Base-by-base conservation (phyloP, 1,284 basidiomycete species). In the Vanrija humicola region DNA sequence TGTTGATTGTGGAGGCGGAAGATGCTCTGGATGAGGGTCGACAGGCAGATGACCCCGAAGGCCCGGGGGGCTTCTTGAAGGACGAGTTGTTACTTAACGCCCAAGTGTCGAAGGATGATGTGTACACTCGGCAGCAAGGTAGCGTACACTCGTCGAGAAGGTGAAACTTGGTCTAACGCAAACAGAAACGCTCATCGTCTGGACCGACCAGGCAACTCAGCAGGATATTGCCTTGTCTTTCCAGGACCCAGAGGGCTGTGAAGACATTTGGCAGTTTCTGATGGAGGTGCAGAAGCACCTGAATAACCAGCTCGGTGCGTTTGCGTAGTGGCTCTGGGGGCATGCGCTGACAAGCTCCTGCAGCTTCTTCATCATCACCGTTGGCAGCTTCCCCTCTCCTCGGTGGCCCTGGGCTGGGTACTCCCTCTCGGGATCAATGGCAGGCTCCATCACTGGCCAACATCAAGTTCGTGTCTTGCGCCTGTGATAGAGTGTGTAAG, bases 201-300 rank as follows among this genome's bases (percentile, higher is more conserved):
- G 95, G 95, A 98, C 95, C 1, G 95, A 98, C 73, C 90, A 89
- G 0, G 56, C 56, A 14, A 87, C 92, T 63, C 90, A 92, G 23
- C 85, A 88, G 23, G 95, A 98, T 76, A 94, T 96, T 75, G 96
- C 96, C 3, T 81, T 98, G 48, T 96, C 92, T 64, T 98, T 99
- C 69, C 95, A 98, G 72, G 95, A 98, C 69, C 84, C 90, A 0
- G 90, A 95, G 61, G 96, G 95, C 34, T 99, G 95, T 68, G 82
- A 87, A 46, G 95, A 98, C 78, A 90, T 98, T 47, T 98, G 95
- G 95, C 88, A 88, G 67, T 98, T 98, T 75, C 92, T 99, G 66
- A 81, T 84, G 61, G 91, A 97, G 67, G 92, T 97, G n/a, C 93
- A 96, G 72, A 84, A 62, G 23, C 75, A 77, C 64, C 65, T 72